Percentiles rank a stretch among this genome's conserved stretches.
These are phyloP conservation scores for Lithocarpus polystachyus DNA, from an alignment of 306 rosid genomes.

Conservation along the genomic window DNA sequence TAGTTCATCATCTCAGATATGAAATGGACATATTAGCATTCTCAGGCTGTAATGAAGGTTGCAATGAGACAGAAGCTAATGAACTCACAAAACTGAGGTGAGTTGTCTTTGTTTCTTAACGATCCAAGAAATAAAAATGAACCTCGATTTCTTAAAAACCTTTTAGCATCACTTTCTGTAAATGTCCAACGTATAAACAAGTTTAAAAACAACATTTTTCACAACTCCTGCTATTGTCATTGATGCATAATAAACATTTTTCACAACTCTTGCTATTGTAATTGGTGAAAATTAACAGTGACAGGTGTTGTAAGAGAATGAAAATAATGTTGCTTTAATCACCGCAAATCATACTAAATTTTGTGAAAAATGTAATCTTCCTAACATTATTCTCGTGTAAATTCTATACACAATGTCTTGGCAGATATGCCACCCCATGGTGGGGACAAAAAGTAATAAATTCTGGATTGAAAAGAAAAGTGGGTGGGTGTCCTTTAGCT, in stretches of 20 bases:
- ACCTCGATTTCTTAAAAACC: neutral
- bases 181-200: neutral
- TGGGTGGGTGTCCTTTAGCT: slow-evolving; percentile 85
- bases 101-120: slow-evolving; percentile 8
- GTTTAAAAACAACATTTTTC: too few species aligned
- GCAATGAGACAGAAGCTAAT: slow-evolving; percentile 54
- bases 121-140: neutral
- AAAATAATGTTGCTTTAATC: too few species aligned
- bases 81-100: slow-evolving; percentile 87
- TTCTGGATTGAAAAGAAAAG: slow-evolving; percentile 69
- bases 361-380: too few species aligned
- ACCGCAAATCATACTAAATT: too few species aligned
- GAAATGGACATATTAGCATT: slow-evolving; percentile 98
- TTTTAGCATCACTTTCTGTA: neutral
- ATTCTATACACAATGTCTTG: neutral
- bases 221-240: too few species aligned
- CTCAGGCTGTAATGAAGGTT: slow-evolving; percentile 90
- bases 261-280: too few species aligned
- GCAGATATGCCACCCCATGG: slow-evolving; percentile 77
- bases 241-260: too few species aligned
- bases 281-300: too few species aligned
- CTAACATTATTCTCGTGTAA: neutral
- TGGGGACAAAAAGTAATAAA: slow-evolving; percentile 87
- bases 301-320: too few species aligned
- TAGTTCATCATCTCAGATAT: slow-evolving; percentile 94